A percentile compares a stretch with the other conserved stretches of the same genome.
Evolutionary conservation across 192 early-diverging fungal genomes (phyloP).

Genomic region (Dissophora globulifera): DNA sequence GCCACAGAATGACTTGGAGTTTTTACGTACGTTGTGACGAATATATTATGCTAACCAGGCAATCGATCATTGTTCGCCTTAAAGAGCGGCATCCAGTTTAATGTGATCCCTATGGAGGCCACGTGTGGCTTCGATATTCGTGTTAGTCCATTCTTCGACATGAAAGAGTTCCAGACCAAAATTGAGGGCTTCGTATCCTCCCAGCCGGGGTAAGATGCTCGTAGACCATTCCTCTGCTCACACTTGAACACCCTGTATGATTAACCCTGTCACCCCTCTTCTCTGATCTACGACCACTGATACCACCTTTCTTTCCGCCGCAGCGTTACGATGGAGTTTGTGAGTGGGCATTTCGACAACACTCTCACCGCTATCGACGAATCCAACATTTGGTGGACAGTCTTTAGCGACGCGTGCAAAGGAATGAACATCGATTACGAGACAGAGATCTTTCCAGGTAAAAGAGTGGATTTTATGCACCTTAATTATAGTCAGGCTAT

Average conservation of each 20-base stretch:
- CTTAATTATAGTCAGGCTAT: too few relatives aligned
- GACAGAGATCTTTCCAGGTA: slow-evolving; percentile 82
- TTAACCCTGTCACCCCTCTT: too few relatives aligned
- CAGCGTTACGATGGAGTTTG: slow-evolving; percentile 71
- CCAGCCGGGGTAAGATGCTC: slow-evolving; percentile 53
- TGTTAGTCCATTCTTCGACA: slow-evolving; percentile 74
- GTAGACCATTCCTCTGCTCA: too few relatives aligned
- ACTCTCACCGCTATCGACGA: slow-evolving; percentile 64
- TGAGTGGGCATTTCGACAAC: slow-evolving; percentile 70
- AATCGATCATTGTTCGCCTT: too few relatives aligned
- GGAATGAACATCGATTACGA: slow-evolving; percentile 65
- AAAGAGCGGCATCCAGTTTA: slow-evolving; percentile 76
- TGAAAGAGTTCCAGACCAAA: slow-evolving; percentile 66
- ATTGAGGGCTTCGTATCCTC: slow-evolving; percentile 55
- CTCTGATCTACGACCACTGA: too few relatives aligned
- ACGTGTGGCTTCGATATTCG: slow-evolving; percentile 80
- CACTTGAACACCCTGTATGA: too few relatives aligned
- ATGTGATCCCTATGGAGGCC: slow-evolving; percentile 82
- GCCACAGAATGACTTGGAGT: too few relatives aligned
- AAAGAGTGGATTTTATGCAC: too few relatives aligned
- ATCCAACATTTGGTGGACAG: slow-evolving; percentile 75
- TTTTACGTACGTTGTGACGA: too few relatives aligned
- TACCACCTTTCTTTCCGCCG: slow-evolving; percentile 22
- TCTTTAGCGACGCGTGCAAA: slow-evolving; percentile 65
- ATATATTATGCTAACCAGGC: too few relatives aligned